These are phyloP conservation scores for Diaporthe capsici DNA, from an alignment of 2,329 filamentous ascomycete genomes.

Conservation along the genomic window DNA sequence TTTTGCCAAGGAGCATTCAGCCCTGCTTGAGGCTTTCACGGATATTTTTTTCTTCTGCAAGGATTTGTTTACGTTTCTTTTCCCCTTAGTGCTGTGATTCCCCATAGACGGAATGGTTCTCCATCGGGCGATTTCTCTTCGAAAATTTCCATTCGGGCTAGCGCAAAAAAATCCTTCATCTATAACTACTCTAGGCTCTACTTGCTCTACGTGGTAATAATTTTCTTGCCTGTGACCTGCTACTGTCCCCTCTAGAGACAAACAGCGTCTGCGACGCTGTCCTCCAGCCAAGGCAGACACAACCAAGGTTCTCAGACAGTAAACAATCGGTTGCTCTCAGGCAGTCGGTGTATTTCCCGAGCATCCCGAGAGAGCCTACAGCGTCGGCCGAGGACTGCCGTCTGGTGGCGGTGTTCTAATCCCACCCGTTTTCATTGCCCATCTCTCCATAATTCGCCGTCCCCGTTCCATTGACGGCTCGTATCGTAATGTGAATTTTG, in stretches of 20 bases:
- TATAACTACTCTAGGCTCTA: too few relatives aligned
- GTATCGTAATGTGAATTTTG: background rate
- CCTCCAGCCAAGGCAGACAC: background rate
- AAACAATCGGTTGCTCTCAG: background rate
- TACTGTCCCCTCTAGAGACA: too few relatives aligned
- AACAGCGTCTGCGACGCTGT: background rate
- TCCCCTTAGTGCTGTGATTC: too few relatives aligned
- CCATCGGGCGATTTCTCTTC: background rate
- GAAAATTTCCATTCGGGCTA: background rate
- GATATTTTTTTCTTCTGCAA: too few relatives aligned
- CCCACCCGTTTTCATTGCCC: background rate
- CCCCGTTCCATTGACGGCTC: background rate
- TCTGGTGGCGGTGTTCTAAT: background rate
- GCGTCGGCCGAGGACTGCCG: conserved; percentile 9
- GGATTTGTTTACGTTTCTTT: background rate
- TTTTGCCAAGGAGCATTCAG: background rate
- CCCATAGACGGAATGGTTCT: background rate
- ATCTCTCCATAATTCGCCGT: background rate
- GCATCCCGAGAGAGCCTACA: conserved; percentile 8
- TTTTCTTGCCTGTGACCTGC: background rate
- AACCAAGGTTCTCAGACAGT: background rate
- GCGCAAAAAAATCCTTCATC: background rate
- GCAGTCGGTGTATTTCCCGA: conserved; percentile 9
- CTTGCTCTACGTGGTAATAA: too few relatives aligned
- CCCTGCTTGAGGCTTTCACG: background rate